phyloP scores from a whole-genome alignment of 2,329 filamentous ascomycete genomes.

The Fusarium concolor region DNA sequence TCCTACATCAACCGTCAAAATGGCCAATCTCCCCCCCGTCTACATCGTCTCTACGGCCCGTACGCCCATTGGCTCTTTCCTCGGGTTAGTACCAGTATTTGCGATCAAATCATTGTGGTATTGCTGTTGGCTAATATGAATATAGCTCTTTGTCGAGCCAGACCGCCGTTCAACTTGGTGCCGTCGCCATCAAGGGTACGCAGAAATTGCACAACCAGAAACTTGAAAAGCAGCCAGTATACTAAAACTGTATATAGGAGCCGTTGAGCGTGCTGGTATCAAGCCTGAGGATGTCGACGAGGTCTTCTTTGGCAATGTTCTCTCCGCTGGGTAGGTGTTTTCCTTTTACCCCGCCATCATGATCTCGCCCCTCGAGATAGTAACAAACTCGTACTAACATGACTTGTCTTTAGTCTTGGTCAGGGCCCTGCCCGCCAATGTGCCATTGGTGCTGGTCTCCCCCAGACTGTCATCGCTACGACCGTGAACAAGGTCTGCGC shows the following conservation, averaged over 20 bases:
- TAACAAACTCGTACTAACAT: constrained; percentile 23
- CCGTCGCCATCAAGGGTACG: constrained; percentile 91
- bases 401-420: constrained; percentile 73
- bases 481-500: constrained; percentile 99
- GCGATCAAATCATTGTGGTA: background rate
- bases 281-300: constrained; percentile 93
- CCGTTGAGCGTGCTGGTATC: constrained; percentile 87
- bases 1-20: constrained; percentile 56
- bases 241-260: constrained; percentile 60
- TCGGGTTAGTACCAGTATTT: constrained; percentile 71
- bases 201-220: background rate
- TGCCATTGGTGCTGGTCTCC: constrained; percentile 87
- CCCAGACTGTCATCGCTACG: constrained; percentile 83
- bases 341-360: constrained; percentile 19
- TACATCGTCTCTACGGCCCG: constrained; percentile 95
- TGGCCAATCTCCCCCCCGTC: constrained; percentile 85
- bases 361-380: constrained; percentile 1
- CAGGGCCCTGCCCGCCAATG: constrained; percentile 97
- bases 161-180: constrained; percentile 86
- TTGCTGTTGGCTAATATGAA: constrained; percentile 35
- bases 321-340: constrained; percentile 85
- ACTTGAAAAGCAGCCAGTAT: background rate
- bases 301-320: constrained; percentile 97
- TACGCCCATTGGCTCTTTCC: constrained; percentile 93
- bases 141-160: constrained; percentile 87